These are phyloP conservation scores for Pseudocohnilembus persalinus DNA, from an alignment of 169 alveolate genomes.

Conservation along the genomic window DNA sequence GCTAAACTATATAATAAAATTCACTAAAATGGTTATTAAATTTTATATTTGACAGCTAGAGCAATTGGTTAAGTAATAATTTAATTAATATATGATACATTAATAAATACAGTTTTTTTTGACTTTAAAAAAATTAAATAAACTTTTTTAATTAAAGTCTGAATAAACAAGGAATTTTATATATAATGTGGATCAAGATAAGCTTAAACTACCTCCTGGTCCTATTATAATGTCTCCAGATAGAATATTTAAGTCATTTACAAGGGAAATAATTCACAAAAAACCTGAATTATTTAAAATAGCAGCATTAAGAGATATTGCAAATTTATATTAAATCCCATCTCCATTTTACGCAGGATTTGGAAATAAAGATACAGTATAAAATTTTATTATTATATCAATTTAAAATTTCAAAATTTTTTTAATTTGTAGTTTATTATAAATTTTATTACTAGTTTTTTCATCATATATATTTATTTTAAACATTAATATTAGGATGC, in stretches of 20 bases:
- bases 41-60: slow-evolving; percentile 96
- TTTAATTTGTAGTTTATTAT: neutral
- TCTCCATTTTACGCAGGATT: slow-evolving; percentile 97
- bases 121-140: too few species aligned
- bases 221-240: slow-evolving; percentile 97
- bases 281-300: slow-evolving; percentile 95
- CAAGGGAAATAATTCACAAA: slow-evolving; percentile 96
- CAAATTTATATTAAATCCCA: slow-evolving; percentile 90
- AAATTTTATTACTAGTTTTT: neutral
- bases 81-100: neutral
- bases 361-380: slow-evolving; percentile 97
- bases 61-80: slow-evolving; percentile 94
- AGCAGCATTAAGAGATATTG: slow-evolving; percentile 93
- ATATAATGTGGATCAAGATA: slow-evolving; percentile 5
- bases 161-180: slow-evolving; percentile 25
- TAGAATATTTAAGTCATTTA: slow-evolving; percentile 93
- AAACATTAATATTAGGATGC: slow-evolving; percentile 56
- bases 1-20: slow-evolving; percentile 92
- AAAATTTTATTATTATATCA: too few species aligned
- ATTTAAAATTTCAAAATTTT: neutral
- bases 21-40: slow-evolving; percentile 92
- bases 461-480: too few species aligned
- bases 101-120: too few species aligned
- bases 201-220: slow-evolving; percentile 87
- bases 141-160: too few species aligned